Evolutionary conservation across 345 rosid genomes (phyloP).

Genomic region (Corymbia maculata): DNA sequence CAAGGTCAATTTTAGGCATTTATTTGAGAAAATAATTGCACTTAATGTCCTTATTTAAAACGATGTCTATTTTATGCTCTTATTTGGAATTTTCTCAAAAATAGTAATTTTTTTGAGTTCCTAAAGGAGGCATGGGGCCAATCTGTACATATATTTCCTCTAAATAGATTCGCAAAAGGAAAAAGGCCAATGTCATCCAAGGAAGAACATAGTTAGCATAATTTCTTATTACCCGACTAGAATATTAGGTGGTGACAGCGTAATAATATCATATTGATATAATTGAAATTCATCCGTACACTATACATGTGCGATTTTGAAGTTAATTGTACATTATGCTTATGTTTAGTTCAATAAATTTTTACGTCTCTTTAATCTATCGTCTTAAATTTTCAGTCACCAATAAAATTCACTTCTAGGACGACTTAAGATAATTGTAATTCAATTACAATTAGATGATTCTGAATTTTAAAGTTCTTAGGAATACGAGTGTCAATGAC

Average conservation of each 20-base stretch:
- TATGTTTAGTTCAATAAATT: neutral
- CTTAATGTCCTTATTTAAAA: too few relatives aligned
- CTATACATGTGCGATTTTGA: neutral
- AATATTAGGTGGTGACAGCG: neutral
- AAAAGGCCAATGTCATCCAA: neutral
- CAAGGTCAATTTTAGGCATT: too few relatives aligned
- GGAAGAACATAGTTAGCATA: neutral
- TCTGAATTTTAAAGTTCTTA: neutral
- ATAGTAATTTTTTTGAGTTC: too few relatives aligned
- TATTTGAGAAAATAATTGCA: too few relatives aligned
- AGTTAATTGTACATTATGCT: neutral
- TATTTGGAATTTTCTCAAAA: too few relatives aligned
- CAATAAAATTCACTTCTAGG: neutral
- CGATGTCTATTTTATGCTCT: too few relatives aligned
- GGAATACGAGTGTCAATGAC: neutral
- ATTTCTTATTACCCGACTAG: neutral
- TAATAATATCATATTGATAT: neutral
- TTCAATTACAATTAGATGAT: too few relatives aligned
- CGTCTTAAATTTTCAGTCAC: neutral
- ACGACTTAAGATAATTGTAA: too few relatives aligned
- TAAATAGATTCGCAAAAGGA: neutral
- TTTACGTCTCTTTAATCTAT: neutral
- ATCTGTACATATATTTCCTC: neutral
- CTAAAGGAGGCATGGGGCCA: neutral
- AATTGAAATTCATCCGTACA: neutral